A percentile compares a stretch with the other conserved stretches of the same genome.
Evolutionary conservation across 257 asterid species (phyloP).

Genomic region (Solanum clarkiae): DNA sequence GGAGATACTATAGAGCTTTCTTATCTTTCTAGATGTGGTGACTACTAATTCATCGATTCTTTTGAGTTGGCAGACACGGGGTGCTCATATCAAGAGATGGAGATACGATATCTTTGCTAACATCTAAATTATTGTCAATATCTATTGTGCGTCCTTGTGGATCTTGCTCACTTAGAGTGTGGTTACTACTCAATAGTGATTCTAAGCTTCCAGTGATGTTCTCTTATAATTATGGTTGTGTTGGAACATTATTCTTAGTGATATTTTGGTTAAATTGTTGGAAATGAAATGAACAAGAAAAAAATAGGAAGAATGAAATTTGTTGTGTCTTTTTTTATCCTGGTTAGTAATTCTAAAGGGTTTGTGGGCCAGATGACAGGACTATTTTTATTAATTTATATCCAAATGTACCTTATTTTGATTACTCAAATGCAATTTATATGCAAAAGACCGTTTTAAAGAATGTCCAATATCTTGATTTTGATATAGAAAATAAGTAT

Average conservation of each 20-base stretch:
- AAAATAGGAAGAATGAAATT: not conserved
- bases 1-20: slow-evolving; percentile 30
- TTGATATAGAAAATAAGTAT: not conserved
- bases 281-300: not conserved
- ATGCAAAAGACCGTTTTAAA: not conserved
- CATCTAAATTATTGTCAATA: slow-evolving; percentile 15
- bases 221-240: not conserved
- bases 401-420: not conserved
- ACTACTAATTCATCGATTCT: slow-evolving; percentile 41
- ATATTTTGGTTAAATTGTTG: not conserved
- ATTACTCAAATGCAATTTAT: not conserved
- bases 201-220: slow-evolving; percentile 5
- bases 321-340: not conserved
- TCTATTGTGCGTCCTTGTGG: slow-evolving; percentile 67
- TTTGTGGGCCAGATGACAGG: not conserved
- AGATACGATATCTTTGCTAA: slow-evolving; percentile 15
- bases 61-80: slow-evolving; percentile 57
- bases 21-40: slow-evolving; percentile 63
- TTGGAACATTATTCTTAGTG: not conserved
- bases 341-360: not conserved
- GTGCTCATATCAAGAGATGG: slow-evolving; percentile 25
- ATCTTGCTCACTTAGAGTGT: slow-evolving; percentile 60
- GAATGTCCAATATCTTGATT: not conserved
- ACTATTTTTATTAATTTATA: not conserved
- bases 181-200: slow-evolving; percentile 25